These are phyloP conservation scores for Simplicillium aogashimaense DNA, from an alignment of 2,329 filamentous ascomycete species.

Conservation along the genomic window DNA sequence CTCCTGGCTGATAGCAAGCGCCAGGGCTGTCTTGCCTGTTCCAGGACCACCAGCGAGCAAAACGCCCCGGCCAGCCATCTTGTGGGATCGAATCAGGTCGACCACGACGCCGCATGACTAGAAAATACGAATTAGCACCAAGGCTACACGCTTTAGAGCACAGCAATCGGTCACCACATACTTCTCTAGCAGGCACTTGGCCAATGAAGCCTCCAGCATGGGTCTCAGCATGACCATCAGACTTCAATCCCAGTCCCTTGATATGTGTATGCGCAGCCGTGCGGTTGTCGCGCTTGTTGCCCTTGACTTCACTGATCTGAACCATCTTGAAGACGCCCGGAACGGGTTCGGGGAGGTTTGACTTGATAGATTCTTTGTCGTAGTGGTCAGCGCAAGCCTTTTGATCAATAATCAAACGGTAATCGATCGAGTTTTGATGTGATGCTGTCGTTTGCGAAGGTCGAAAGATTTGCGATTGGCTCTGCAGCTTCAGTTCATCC, in stretches of 20 bases:
- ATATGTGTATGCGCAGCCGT: constrained; percentile 98
- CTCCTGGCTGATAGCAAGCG: constrained; percentile 91
- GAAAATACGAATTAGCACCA: background rate
- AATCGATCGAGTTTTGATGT: constrained; percentile 1
- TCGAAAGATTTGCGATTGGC: constrained; percentile 24
- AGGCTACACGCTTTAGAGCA: background rate
- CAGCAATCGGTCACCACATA: constrained; percentile 25
- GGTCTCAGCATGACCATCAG: constrained; percentile 77
- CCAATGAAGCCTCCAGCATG: constrained; percentile 80
- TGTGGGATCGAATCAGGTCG: constrained; percentile 89
- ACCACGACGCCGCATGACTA: constrained; percentile 93
- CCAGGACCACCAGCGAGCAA: constrained; percentile 89
- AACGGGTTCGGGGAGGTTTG: constrained; percentile 1
- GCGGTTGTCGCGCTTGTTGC: constrained; percentile 87
- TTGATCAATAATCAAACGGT: background rate
- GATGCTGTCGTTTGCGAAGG: constrained; percentile 6
- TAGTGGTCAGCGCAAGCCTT: too few species aligned
- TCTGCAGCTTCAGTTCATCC: constrained; percentile 12
- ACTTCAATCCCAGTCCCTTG: constrained; percentile 79
- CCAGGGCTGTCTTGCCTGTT: constrained; percentile 94
- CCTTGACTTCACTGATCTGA: constrained; percentile 89
- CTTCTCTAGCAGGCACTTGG: constrained; percentile 80
- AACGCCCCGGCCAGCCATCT: constrained; percentile 93
- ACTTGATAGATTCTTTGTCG: background rate
- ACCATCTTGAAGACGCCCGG: constrained; percentile 48